Base-by-base conservation (phyloP, 139 green algal species). In the Volvox africanus region DNA sequence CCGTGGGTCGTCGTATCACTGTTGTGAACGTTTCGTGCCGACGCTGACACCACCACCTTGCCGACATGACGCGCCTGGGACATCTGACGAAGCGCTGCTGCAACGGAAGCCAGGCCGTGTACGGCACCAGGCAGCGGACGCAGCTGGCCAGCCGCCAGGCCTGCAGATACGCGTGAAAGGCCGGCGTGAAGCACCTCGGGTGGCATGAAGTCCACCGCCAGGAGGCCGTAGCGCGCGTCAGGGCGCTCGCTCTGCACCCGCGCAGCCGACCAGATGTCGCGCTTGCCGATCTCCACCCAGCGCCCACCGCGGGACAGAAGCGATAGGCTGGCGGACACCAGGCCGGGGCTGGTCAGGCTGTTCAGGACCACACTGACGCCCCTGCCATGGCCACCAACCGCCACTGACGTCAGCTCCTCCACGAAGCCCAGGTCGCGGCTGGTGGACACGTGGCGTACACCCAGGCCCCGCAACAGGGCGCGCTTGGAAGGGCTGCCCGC, bases 261-360 rank as follows among this genome's bases (percentile, higher is more conserved):
- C 1, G 86, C 89, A 0, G 92, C 77, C 55, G 91, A 95, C 96
- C 94, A 98, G 44, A 99, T 97, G 94, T 98, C 97, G 61, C 97
- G 94, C 95, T 99, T 99, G 89, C 94, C 96, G 90, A 99, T 99
- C 93, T 99, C 97, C 44, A 97, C 94, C 88, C 98, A 94, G 0
- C 88, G 80, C 0, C 96, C 97, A 67, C 95, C 96, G 1, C 17
- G 44, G 24, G 33, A 73, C 62, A 98, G 76, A 19, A 82, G n/a
- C 12, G 96, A 91, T 61, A 98, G 82, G 13, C 94, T 95, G 18
- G 92, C 93, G 3, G 77, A 87, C 62, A 96, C 96, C 95, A 98
- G 96, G 86, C 97, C 97, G 22, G 95, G 93, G 83, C 93, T 97
- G 68, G 97, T 98, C 93, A 98, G 93, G 61, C 91, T 96, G 94